Base-by-base conservation (phyloP, 108 stramenopile genomes). In the Discostella stelligeroides region DNA sequence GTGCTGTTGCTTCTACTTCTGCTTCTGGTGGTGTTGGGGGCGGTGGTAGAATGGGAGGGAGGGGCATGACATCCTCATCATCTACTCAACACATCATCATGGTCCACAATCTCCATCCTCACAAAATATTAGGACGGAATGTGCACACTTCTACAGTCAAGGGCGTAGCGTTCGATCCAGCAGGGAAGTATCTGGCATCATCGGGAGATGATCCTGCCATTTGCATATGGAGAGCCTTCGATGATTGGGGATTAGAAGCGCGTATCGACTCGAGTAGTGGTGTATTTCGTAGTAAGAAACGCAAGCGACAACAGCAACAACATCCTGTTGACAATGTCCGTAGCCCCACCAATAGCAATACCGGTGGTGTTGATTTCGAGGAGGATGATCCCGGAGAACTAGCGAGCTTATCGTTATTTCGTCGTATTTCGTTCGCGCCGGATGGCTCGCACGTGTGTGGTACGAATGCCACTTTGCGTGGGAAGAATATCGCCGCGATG, bases 81-180 rank as follows among this genome's bases (percentile, higher is more conserved):
- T 51, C 45, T 18, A 34, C 6, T 34, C 34, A 6, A 34, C 34
- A 34, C 34, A 53, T 29, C 34, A 53, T 29, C 39, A 18, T 5
- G 38, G 45, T 58, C 7, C 65, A 71, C 70, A 84, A 84, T 76
- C 66, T 88, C 7, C 73, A 85, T 40, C 93, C 93, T 2, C 90
- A 86, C 87, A 91, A 92, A 72, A 65, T 88, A 14, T 55, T 91
- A 54, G 93, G 90, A 17, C 82, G 74, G 43, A 76, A 82, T 11
- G 72, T 78, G 8, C 93, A 94, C 65, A 88, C 87, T 8, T 87
- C 85, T 18, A 92, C 89, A 12, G 93, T 94, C 66, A 94, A 94
- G 83, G 93, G 93, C 7, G 90, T 94, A 18, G 79, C 89, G 24
- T 94, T 91, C 66, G 93, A 94, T 81, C 93, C 93, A 1, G 88